Evolutionary conservation across 2,329 filamentous ascomycete species (phyloP).

Genomic region (Paramyrothecium sp.): DNA sequence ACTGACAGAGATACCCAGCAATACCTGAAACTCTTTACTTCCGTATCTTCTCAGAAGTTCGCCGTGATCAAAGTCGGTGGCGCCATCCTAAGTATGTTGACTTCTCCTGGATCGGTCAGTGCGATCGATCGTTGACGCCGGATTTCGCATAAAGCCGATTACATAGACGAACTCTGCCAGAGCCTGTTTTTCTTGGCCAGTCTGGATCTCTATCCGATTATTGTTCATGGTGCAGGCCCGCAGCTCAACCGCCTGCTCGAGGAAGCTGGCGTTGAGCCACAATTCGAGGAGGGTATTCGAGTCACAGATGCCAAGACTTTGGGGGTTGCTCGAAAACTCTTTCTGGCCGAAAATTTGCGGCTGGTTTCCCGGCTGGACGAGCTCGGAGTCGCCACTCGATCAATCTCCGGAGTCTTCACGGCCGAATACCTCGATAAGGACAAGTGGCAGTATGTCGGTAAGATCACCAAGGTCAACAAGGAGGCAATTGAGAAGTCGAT

Average conservation of each 20-base stretch:
- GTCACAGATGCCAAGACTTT: slow-evolving; percentile 96
- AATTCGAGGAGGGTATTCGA: slow-evolving; percentile 94
- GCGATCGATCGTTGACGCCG: neutral
- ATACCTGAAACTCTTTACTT: slow-evolving; percentile 96
- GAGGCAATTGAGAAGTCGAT: slow-evolving; percentile 89
- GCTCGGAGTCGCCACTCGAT: slow-evolving; percentile 83
- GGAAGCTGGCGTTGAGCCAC: slow-evolving; percentile 87
- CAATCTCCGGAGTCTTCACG: slow-evolving; percentile 87
- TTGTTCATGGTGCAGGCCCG: slow-evolving; percentile 92
- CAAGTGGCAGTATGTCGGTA: slow-evolving; percentile 93
- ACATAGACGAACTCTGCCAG: slow-evolving; percentile 86
- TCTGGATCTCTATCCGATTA: slow-evolving; percentile 92
- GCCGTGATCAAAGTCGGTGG: slow-evolving; percentile 98
- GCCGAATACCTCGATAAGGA: slow-evolving; percentile 96
- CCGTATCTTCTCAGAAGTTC: slow-evolving; percentile 94
- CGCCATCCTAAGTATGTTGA: slow-evolving; percentile 83
- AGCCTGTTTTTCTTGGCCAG: slow-evolving; percentile 89
- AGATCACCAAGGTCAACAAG: slow-evolving; percentile 91
- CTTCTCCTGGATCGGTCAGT: neutral
- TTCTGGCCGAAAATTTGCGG: slow-evolving; percentile 93
- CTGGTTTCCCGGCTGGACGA: slow-evolving; percentile 86
- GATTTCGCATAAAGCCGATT: neutral
- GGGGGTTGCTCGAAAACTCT: slow-evolving; percentile 85
- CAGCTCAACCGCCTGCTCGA: slow-evolving; percentile 92
- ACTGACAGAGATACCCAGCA: no score